Conservation (phyloP, 768 basidiomycete species). For the Amanita pseudoporphyria region DNA sequence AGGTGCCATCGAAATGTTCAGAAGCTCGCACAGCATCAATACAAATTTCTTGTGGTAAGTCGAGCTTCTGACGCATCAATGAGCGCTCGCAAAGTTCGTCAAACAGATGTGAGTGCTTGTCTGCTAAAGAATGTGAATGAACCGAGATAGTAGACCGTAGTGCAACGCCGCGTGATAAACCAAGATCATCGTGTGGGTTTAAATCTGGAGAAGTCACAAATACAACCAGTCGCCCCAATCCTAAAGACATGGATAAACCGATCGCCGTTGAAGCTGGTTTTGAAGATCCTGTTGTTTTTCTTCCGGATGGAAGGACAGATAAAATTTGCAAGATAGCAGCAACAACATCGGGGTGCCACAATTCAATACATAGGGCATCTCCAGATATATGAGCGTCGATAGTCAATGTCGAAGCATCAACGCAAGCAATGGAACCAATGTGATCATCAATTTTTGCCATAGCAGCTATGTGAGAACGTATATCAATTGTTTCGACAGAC, state of each 20-base stretch:
- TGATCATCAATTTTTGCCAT: constrained; percentile 44
- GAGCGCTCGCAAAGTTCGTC: constrained; percentile 25
- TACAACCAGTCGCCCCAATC: constrained; percentile 52
- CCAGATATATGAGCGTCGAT: constrained; percentile 38
- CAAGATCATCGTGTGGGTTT: constrained; percentile 58
- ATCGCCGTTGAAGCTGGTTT: constrained; percentile 12
- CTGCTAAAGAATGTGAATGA: constrained; percentile 44
- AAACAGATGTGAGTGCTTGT: constrained; percentile 27
- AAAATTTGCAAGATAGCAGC: constrained; percentile 27
- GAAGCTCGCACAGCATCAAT: constrained; percentile 33
- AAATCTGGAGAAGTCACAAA: constrained; percentile 75
- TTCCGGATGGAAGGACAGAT: constrained; percentile 33
- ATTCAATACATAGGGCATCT: constrained; percentile 52
- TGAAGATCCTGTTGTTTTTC: constrained; percentile 9
- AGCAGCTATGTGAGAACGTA: constrained; percentile 32
- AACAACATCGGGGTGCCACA: constrained; percentile 57
- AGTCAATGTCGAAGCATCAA: constrained; percentile 34
- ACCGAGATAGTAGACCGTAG: constrained; percentile 42
- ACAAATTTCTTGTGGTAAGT: constrained; percentile 41
- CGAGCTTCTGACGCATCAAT: constrained; percentile 42
- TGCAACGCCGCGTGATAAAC: constrained; percentile 62
- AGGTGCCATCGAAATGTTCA: constrained; percentile 20
- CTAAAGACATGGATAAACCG: constrained; percentile 46
- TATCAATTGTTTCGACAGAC: constrained; percentile 48
- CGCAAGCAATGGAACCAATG: constrained; percentile 25